Conservation (phyloP, 2,329 filamentous ascomycete species). For the Phyllosticta paracitricarpa region DNA sequence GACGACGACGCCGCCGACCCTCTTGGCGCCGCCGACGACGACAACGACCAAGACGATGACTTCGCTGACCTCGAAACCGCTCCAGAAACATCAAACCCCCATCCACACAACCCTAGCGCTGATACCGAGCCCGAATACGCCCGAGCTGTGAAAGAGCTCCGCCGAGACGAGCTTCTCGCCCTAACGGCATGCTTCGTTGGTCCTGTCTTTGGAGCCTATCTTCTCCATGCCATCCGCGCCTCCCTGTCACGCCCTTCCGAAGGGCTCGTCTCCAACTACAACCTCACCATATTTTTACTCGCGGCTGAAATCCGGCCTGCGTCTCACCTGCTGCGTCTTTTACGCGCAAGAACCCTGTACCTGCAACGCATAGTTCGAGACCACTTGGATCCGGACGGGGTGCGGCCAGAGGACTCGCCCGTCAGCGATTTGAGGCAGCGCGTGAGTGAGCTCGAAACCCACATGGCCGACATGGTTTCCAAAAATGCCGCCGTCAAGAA, state of each 20-base stretch:
- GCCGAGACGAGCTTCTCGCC: slow-evolving; percentile 63
- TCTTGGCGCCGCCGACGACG: slow-evolving; percentile 14
- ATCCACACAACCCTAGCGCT: not conserved
- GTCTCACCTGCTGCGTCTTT: slow-evolving; percentile 69
- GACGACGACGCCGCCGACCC: no score
- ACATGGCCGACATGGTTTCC: slow-evolving; percentile 33
- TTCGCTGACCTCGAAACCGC: slow-evolving; percentile 1
- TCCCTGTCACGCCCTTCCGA: slow-evolving; percentile 78
- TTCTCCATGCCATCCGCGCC: slow-evolving; percentile 70
- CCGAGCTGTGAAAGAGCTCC: slow-evolving; percentile 54
- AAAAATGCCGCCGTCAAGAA: slow-evolving; percentile 23
- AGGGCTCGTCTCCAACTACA: slow-evolving; percentile 83
- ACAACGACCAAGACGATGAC: slow-evolving; percentile 1
- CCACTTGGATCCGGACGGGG: slow-evolving; percentile 18
- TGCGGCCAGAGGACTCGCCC: slow-evolving; percentile 11
- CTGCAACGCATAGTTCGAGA: slow-evolving; percentile 60
- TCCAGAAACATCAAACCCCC: not conserved
- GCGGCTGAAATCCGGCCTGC: slow-evolving; percentile 78
- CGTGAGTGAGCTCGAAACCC: slow-evolving; percentile 59
- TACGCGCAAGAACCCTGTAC: slow-evolving; percentile 68
- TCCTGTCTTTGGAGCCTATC: slow-evolving; percentile 68
- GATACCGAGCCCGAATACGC: slow-evolving; percentile 18
- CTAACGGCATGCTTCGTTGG: slow-evolving; percentile 69
- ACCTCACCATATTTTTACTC: slow-evolving; percentile 80
- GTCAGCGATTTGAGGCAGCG: slow-evolving; percentile 32